Conservation (phyloP, 306 rosid genomes). For the Rubus idaeus region DNA sequence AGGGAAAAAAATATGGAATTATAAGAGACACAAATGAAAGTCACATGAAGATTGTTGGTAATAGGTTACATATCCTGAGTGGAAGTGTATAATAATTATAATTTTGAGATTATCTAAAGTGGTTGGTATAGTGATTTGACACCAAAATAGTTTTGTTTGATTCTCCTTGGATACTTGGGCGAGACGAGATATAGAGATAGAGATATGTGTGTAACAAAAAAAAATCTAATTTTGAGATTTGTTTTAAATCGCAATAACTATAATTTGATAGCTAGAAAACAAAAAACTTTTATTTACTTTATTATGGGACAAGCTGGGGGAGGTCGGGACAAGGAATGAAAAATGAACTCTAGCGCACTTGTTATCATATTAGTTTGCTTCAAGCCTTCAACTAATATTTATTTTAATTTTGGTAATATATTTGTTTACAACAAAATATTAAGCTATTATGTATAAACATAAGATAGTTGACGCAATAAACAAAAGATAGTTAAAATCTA, state of each 20-base stretch:
- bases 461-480: not conserved
- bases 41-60: not conserved
- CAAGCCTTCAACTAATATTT: not conserved
- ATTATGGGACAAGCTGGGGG: not conserved
- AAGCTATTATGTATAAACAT: not conserved
- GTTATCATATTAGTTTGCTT: too few species aligned
- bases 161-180: too few species aligned
- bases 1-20: not conserved
- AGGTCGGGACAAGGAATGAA: not conserved
- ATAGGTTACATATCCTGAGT: not conserved
- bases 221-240: not conserved
- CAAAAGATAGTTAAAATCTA: not conserved
- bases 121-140: too few species aligned
- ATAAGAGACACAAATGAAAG: not conserved
- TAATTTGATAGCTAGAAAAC: not conserved
- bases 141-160: too few species aligned
- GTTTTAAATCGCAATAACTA: not conserved
- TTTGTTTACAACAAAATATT: not conserved
- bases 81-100: not conserved
- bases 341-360: not conserved
- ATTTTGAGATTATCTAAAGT: too few species aligned
- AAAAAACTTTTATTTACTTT: not conserved
- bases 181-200: accelerated
- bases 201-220: too few species aligned
- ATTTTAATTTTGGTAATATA: not conserved